Conservation (phyloP, 2,329 filamentous ascomycete species). For the Rhynchosporium agropyri region DNA sequence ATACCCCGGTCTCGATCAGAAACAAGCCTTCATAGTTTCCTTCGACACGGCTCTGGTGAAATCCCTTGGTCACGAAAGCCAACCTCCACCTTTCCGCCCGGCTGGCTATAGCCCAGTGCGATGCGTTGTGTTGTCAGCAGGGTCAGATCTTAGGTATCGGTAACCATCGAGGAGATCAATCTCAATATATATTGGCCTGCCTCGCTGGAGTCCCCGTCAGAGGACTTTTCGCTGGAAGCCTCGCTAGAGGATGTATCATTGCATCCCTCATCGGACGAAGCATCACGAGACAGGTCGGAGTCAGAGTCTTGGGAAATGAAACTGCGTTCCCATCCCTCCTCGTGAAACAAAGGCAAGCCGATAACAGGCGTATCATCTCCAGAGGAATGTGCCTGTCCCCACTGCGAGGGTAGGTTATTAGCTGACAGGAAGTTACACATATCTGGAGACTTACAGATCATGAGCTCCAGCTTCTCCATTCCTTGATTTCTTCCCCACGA, state of each 20-base stretch:
- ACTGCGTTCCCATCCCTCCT: neutral
- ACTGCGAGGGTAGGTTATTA: neutral
- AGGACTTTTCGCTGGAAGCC: no score
- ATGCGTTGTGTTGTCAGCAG: neutral
- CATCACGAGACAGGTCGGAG: neutral
- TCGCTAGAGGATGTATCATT: no score
- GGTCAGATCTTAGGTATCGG: neutral
- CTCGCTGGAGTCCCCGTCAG: no score
- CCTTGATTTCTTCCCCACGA: neutral
- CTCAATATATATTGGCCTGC: neutral
- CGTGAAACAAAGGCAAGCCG: neutral
- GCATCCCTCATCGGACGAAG: no score
- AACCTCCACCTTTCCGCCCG: neutral
- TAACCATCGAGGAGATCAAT: neutral
- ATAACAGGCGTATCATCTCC: neutral
- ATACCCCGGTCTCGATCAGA: no score
- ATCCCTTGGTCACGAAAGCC: neutral
- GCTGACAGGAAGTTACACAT: neutral
- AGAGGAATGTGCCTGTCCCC: neutral
- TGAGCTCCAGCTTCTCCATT: neutral
- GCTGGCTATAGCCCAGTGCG: neutral
- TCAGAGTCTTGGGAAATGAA: neutral
- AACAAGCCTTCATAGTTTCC: neutral
- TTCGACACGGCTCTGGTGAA: neutral
- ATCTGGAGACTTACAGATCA: neutral